Evolutionary conservation across 139 green algal species (phyloP).

Genomic region (Yamagishiella unicocca): DNA sequence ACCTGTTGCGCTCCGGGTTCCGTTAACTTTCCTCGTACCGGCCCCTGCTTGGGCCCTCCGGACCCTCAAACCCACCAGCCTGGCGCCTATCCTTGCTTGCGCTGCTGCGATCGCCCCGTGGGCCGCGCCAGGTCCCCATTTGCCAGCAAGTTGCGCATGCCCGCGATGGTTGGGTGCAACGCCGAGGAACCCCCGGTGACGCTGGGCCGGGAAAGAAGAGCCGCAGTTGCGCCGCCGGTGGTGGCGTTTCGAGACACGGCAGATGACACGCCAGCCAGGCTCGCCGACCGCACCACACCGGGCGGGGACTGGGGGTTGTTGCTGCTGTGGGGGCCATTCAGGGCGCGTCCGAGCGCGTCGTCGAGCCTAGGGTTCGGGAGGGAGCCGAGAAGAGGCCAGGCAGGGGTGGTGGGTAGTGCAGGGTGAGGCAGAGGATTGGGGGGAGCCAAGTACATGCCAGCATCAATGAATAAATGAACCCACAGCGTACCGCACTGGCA

Average conservation of each 20-base stretch:
- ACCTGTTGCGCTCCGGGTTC: no score
- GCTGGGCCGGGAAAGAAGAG: background rate
- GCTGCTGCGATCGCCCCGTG: no score
- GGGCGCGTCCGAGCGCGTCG: conserved; percentile 45
- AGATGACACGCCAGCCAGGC: background rate
- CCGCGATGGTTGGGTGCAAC: background rate
- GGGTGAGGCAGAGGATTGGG: no score
- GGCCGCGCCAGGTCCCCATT: background rate
- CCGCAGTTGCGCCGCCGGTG: background rate
- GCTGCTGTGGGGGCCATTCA: background rate
- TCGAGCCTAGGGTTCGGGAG: conserved; percentile 39
- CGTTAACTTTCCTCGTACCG: no score
- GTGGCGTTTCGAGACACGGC: background rate
- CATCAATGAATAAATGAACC: no score
- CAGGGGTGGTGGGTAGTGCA: background rate
- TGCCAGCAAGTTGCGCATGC: conserved; percentile 14
- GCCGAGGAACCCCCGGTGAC: background rate
- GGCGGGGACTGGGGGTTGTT: background rate
- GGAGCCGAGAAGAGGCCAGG: background rate
- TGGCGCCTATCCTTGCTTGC: no score
- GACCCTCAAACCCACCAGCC: no score
- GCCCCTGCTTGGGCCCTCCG: no score
- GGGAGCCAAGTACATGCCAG: no score
- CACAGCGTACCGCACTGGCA: no score
- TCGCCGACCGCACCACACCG: no score